Evolutionary conservation across 1,284 basidiomycete species (phyloP).

Genomic region (Gastroboletus turbinatus): DNA sequence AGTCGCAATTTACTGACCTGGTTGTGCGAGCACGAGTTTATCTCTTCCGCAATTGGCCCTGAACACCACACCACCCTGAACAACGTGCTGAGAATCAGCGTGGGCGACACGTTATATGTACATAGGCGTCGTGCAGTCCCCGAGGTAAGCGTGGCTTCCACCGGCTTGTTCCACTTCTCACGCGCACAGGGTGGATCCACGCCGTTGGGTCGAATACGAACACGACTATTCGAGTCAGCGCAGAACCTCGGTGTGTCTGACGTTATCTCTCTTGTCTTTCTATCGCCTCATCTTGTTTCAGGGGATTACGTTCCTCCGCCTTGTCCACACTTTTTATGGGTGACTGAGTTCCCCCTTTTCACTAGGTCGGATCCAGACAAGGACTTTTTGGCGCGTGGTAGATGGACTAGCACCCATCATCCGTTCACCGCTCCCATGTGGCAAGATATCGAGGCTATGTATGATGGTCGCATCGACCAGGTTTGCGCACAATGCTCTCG

Average conservation of each 20-base stretch:
- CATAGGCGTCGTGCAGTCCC: constrained; percentile 44
- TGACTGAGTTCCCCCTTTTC: constrained; percentile 95
- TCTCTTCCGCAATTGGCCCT: constrained; percentile 29
- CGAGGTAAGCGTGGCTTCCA: constrained; percentile 38
- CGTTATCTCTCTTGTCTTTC: constrained; percentile 2
- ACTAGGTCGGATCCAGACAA: constrained; percentile 89
- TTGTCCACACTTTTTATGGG: constrained; percentile 86
- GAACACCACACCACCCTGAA: constrained; percentile 29
- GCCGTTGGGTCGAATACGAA: constrained; percentile 71
- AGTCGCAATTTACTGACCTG: constrained; percentile 45
- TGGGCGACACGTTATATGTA: constrained; percentile 51
- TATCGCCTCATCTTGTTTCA: constrained; percentile 29
- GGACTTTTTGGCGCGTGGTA: constrained; percentile 76
- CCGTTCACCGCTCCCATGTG: constrained; percentile 96
- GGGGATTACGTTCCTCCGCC: constrained; percentile 54
- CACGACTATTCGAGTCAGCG: constrained; percentile 65
- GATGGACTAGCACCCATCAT: constrained; percentile 92
- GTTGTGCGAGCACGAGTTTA: constrained; percentile 40
- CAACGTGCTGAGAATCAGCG: constrained; percentile 25
- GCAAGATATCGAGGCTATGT: constrained; percentile 77
- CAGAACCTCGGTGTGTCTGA: constrained; percentile 55
- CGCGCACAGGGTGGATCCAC: constrained; percentile 78
- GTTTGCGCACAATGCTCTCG: constrained; percentile 41
- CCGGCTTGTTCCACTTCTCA: constrained; percentile 18
- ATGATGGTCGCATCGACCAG: constrained; percentile 61